These are phyloP conservation scores for Zopfia rhizophila DNA, from an alignment of 2,329 filamentous ascomycete genomes.

Conservation along the genomic window DNA sequence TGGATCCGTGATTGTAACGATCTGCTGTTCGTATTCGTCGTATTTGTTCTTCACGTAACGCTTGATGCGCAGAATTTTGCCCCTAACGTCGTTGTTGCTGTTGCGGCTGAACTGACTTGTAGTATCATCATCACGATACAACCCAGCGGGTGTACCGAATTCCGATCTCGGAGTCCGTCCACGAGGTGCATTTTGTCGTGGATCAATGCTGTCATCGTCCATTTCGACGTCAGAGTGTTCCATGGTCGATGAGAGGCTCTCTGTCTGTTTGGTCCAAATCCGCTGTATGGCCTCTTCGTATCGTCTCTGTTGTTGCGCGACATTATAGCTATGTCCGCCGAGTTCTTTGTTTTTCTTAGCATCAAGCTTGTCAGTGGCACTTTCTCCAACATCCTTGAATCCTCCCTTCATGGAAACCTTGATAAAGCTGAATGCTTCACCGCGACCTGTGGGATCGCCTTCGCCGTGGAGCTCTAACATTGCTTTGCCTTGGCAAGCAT, in stretches of 20 bases:
- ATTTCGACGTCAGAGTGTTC: conserved; percentile 80
- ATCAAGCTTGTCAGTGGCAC: conserved; percentile 86
- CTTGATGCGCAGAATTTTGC: conserved; percentile 77
- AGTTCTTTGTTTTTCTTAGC: conserved; percentile 74
- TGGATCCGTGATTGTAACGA: conserved; percentile 76
- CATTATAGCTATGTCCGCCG: conserved; percentile 96
- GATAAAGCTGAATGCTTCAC: conserved; percentile 95
- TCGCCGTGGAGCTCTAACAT: conserved; percentile 96
- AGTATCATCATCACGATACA: conserved; percentile 75
- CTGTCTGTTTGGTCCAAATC: conserved; percentile 91
- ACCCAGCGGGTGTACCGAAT: conserved; percentile 67
- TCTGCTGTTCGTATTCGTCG: conserved; percentile 70
- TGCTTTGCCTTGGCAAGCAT: conserved; percentile 92
- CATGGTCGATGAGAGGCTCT: conserved; percentile 76
- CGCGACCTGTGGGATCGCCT: conserved; percentile 92
- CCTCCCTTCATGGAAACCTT: conserved; percentile 99
- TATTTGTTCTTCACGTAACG: conserved; percentile 72
- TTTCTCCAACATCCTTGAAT: conserved; percentile 89
- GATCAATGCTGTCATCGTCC: conserved; percentile 67
- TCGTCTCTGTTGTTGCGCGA: conserved; percentile 89
- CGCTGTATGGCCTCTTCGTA: conserved; percentile 91
- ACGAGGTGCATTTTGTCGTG: conserved; percentile 54
- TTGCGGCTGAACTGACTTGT: conserved; percentile 61
- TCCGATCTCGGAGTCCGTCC: conserved; percentile 74
- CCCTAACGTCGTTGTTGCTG: conserved; percentile 68